phyloP scores from a whole-genome alignment of 1,284 basidiomycete species.

The Cutaneotrichosporon sp. region DNA sequence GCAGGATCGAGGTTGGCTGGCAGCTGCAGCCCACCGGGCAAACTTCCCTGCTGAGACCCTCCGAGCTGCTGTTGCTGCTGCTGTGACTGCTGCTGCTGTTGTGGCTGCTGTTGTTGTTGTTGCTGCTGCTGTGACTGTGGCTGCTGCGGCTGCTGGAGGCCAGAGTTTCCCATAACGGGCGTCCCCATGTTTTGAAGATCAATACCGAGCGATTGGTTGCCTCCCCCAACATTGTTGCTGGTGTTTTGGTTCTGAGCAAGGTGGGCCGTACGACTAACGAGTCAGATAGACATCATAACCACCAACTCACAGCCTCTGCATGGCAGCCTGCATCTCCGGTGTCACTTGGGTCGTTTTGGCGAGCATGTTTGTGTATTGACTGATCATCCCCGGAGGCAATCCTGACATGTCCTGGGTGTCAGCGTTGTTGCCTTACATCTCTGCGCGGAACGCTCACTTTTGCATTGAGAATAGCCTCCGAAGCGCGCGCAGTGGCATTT shows the following conservation, averaged over 20 bases:
- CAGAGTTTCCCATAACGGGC: slow-evolving; percentile 7
- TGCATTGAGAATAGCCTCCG: slow-evolving; percentile 7
- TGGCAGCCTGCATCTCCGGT: slow-evolving; percentile 12
- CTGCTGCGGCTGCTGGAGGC: slow-evolving; percentile 5
- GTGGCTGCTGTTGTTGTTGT: slow-evolving; percentile 3
- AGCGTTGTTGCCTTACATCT: too few relatives aligned
- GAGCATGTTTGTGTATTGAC: slow-evolving; percentile 12
- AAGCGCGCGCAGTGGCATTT: slow-evolving; percentile 2
- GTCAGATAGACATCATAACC: background rate
- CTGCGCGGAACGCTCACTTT: too few relatives aligned
- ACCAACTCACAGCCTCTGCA: slow-evolving; percentile 10
- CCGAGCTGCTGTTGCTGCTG: slow-evolving; percentile 4
- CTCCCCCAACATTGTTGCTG: background rate
- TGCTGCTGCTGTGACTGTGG: slow-evolving; percentile 2
- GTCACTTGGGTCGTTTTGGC: slow-evolving; percentile 7
- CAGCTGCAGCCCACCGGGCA: background rate
- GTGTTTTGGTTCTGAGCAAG: slow-evolving; percentile 9
- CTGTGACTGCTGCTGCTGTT: slow-evolving; percentile 1
- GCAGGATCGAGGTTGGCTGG: background rate
- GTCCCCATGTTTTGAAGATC: slow-evolving; percentile 1
- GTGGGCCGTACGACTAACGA: slow-evolving; percentile 6
- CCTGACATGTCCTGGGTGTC: slow-evolving; percentile 9
- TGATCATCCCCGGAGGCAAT: slow-evolving; percentile 7
- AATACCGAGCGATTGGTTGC: background rate
- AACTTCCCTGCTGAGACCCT: background rate